Conservation (phyloP, 495 filamentous ascomycete species). For the Aspergillus asperescens region DNA sequence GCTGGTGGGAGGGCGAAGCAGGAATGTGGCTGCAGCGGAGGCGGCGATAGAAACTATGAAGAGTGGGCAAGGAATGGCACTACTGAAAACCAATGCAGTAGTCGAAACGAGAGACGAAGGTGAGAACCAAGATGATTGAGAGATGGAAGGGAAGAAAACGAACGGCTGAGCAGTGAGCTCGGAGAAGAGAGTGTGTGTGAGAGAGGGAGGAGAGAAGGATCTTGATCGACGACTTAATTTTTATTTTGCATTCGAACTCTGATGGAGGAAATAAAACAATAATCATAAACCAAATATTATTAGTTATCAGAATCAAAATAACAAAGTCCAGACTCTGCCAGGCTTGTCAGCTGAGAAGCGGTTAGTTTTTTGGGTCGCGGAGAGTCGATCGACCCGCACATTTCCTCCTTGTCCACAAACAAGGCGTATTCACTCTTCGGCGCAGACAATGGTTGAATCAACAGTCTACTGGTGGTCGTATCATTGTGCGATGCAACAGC, state of each 20-base stretch:
- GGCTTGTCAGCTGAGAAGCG: neutral
- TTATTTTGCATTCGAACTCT: neutral
- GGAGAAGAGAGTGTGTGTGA: neutral
- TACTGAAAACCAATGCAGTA: neutral
- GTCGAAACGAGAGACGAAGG: conserved; percentile 10
- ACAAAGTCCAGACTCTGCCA: conserved; percentile 3
- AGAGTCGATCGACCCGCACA: conserved; percentile 7
- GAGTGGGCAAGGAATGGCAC: conserved; percentile 16
- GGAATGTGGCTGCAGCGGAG: conserved; percentile 24
- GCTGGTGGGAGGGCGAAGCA: conserved; percentile 10
- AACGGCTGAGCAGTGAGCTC: too few relatives aligned
- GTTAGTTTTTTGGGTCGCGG: conserved; percentile 4
- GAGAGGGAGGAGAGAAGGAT: conserved; percentile 11
- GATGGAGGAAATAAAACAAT: neutral
- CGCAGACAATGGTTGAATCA: neutral
- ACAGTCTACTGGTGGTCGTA: too few relatives aligned
- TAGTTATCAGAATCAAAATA: neutral
- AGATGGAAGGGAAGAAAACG: conserved; percentile 3
- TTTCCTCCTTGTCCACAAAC: neutral
- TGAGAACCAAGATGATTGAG: conserved; percentile 8
- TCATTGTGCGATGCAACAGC: too few relatives aligned
- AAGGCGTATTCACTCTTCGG: neutral
- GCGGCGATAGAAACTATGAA: conserved; percentile 9
- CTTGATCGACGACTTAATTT: conserved; percentile 9
- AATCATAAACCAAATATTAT: neutral